Conservation (phyloP, 257 asterid species). For the Nicotiana benthamiana region DNA sequence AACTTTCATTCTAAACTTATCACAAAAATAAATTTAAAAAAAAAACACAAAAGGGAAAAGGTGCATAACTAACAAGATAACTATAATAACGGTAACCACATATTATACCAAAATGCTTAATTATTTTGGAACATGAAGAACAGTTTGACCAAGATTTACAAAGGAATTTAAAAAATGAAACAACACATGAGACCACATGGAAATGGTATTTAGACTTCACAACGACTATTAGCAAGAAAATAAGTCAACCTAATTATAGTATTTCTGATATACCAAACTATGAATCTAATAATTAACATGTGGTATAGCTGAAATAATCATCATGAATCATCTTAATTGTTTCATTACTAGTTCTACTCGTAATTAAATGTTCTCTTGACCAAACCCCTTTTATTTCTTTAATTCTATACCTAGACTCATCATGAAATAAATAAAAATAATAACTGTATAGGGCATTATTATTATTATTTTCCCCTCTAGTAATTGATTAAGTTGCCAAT, state of each 20-base stretch:
- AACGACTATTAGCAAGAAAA: conserved; percentile 16
- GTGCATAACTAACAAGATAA: conserved; percentile 2
- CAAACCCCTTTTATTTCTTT: conserved; percentile 26
- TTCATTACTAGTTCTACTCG: conserved; percentile 8
- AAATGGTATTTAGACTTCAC: conserved; percentile 26
- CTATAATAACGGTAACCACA: neutral
- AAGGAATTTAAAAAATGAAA: conserved; percentile 8
- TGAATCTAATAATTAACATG: conserved; percentile 24
- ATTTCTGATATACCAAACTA: conserved; percentile 18
- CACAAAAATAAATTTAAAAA: neutral
- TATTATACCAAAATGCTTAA: neutral
- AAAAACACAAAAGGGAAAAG: neutral
- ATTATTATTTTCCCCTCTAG: neutral
- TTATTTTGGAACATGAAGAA: conserved; percentile 14
- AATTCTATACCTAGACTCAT: conserved; percentile 2
- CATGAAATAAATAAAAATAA: conserved; percentile 31
- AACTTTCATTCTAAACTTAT: neutral
- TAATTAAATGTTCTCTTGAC: conserved; percentile 23
- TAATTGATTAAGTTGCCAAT: neutral
- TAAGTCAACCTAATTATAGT: conserved; percentile 27
- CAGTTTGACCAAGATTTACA: conserved; percentile 20
- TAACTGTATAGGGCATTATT: neutral
- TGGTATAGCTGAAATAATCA: neutral
- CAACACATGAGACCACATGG: conserved; percentile 79
- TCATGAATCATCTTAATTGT: neutral